Evolutionary conservation across 2,329 filamentous ascomycete genomes (phyloP), one percentile per base, ranked within the genome.

Genomic region (Neonectria coccinea): DNA sequence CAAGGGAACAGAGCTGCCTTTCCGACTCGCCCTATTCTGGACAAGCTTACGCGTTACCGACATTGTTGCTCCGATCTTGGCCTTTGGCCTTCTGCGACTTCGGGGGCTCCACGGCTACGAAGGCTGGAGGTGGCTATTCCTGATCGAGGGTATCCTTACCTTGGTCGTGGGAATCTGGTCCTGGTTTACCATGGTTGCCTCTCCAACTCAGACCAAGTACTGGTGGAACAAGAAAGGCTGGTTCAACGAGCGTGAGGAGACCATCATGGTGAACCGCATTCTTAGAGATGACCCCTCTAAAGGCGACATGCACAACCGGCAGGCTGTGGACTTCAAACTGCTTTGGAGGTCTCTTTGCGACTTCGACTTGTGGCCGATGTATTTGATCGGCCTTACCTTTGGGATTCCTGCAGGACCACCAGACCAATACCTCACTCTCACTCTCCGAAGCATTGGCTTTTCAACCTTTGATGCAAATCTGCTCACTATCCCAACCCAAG

Each of bases 281-380:
- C 71, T 82, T 20, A 82, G 87, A 2, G 87, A 90, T 54, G 87
- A 88, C 59, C 86, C 86, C 0, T 81, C 80, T 51, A 88, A 88
- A 70, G 85, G 84, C 36, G 84, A 85, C 64, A 88, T 89, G 85
- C 84, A 89, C 73, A 89, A 89, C 67, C 82, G 86, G 1, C 71
- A 77, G 31, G 71, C 69, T 5, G 79, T 89, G 18, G 84, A 83
- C 0, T 77, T 79, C 1, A 78, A 75, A 16, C 74, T 81, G 2
- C 79, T 88, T 0, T 86, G 82, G 81, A 75, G 88, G 42, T 80
- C 83, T 2, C 69, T 88, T 3, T 81, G 79, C 11, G 88, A 90
- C 67, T 89, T 85, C 69, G 86, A 90, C 65, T 78, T 89, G 56
- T 89, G 72, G 73, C 85, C 85, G 0, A 73, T 87, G 7, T 88